Percentiles rank a stretch among this genome's conserved stretches.
phyloP scores from a whole-genome alignment of 2,329 filamentous ascomycete species.

The Sclerotinia borealis region DNA sequence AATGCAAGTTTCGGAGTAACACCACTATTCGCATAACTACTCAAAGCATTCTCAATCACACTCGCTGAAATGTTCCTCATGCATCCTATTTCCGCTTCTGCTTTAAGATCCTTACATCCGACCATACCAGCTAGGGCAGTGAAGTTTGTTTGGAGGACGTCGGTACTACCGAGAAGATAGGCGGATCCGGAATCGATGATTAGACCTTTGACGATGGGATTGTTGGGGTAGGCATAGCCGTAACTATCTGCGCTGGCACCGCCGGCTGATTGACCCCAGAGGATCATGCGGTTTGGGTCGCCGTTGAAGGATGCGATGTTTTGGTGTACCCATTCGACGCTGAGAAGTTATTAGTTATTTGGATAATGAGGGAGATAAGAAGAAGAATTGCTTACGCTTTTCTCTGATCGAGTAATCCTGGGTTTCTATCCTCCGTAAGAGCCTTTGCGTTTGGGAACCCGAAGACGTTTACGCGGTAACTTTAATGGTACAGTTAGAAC shows the following conservation, averaged over 20 bases:
- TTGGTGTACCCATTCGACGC: constrained; percentile 28
- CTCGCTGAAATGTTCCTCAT: constrained; percentile 22
- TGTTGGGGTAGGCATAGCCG: constrained; percentile 22
- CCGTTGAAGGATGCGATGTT: constrained; percentile 61
- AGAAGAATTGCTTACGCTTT: constrained; percentile 46
- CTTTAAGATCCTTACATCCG: constrained; percentile 23
- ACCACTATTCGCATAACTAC: constrained; percentile 14
- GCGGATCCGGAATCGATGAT: constrained; percentile 22
- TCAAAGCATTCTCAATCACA: constrained; percentile 18
- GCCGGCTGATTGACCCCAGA: constrained; percentile 63
- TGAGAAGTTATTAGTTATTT: constrained; percentile 47
- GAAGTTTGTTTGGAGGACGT: constrained; percentile 23
- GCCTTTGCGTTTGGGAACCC: constrained; percentile 23
- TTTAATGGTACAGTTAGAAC: background rate
- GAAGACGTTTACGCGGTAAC: constrained; percentile 33
- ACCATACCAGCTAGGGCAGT: constrained; percentile 23
- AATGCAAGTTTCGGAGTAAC: constrained; percentile 17
- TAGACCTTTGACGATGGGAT: constrained; percentile 25
- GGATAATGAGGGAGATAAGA: background rate
- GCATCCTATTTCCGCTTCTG: constrained; percentile 25
- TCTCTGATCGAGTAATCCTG: constrained; percentile 55
- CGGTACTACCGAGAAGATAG: constrained; percentile 5
- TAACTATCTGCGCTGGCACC: constrained; percentile 26
- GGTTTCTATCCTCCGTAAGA: constrained; percentile 21
- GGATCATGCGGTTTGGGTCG: constrained; percentile 56